Evolutionary conservation across 306 rosid genomes (phyloP).

Genomic region (Betula pendula): DNA sequence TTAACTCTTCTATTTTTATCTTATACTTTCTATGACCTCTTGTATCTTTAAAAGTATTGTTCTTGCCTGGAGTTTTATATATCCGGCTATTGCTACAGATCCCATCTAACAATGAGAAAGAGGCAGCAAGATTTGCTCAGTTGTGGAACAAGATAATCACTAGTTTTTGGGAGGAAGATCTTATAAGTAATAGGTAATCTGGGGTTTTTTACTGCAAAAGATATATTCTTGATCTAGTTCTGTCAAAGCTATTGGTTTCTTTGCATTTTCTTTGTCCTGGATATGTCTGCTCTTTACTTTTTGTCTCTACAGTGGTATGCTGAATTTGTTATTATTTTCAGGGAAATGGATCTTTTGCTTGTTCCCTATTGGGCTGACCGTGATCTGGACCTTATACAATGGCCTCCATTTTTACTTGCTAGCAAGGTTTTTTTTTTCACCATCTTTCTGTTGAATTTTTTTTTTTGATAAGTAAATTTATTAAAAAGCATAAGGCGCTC

Average conservation of each 20-base stretch:
- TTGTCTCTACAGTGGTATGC: conserved; percentile 3
- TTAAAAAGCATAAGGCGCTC: no score
- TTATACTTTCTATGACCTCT: conserved; percentile 14
- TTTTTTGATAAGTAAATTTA: no score
- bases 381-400: conserved; percentile 75
- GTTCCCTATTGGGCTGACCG: conserved; percentile 99
- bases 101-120: conserved; percentile 76
- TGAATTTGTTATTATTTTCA: conserved; percentile 43
- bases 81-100: conserved; percentile 40
- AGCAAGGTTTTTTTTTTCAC: conserved; percentile 70
- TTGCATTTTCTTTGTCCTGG: background rate
- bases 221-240: conserved; percentile 13
- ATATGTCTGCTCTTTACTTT: background rate
- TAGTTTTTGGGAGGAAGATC: conserved; percentile 97
- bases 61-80: conserved; percentile 5
- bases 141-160: conserved; percentile 91
- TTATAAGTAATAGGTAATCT: conserved; percentile 70
- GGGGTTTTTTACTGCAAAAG: background rate
- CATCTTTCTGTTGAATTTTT: background rate
- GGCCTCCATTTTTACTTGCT: conserved; percentile 99
- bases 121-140: conserved; percentile 96
- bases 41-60: conserved; percentile 10
- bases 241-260: background rate
- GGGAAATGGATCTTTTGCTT: conserved; percentile 95
- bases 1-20: conserved; percentile 22